Percentiles rank a stretch among this genome's conserved stretches.
phyloP scores from a whole-genome alignment of 768 basidiomycete species.

The Mycena sanguinolenta region DNA sequence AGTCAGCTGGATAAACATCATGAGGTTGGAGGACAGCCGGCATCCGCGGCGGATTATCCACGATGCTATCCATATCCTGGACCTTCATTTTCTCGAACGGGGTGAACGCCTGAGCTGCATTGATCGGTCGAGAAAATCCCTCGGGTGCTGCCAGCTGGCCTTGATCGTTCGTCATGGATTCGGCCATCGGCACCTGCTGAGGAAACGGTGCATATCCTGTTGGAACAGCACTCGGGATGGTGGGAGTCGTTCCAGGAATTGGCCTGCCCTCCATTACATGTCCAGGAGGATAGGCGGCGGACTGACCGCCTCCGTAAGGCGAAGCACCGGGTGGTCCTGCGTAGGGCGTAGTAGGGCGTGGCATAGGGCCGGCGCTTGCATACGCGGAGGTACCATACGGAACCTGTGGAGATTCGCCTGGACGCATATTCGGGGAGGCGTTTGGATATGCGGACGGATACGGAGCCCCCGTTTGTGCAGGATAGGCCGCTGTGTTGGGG shows the following conservation, averaged over 20 bases:
- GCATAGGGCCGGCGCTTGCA: constrained; percentile 51
- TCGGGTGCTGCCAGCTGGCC: constrained; percentile 73
- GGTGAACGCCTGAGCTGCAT: constrained; percentile 74
- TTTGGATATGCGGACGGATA: constrained; percentile 44
- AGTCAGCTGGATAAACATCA: constrained; percentile 84
- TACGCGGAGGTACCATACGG: constrained; percentile 50
- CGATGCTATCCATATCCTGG: constrained; percentile 82
- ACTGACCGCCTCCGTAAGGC: constrained; percentile 52
- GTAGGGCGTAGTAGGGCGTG: constrained; percentile 60
- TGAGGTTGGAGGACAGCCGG: constrained; percentile 79
- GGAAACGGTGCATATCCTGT: constrained; percentile 18
- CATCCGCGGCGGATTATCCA: constrained; percentile 77
- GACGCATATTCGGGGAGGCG: constrained; percentile 64
- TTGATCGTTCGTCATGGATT: constrained; percentile 49
- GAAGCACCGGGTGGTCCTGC: constrained; percentile 45
- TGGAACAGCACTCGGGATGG: constrained; percentile 48
- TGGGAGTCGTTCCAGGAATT: constrained; percentile 55
- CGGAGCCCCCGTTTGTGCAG: constrained; percentile 36
- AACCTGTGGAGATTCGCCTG: constrained; percentile 57
- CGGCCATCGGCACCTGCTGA: constrained; percentile 46
- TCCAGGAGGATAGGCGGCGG: constrained; percentile 67
- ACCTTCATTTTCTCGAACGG: constrained; percentile 80
- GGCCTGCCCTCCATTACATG: constrained; percentile 71
- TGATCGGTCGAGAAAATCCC: constrained; percentile 81
- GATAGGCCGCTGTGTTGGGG: constrained; percentile 32